Evolutionary conservation across 2,329 filamentous ascomycete genomes (phyloP).

Genomic region (Colletotrichum gloeosporioides): DNA sequence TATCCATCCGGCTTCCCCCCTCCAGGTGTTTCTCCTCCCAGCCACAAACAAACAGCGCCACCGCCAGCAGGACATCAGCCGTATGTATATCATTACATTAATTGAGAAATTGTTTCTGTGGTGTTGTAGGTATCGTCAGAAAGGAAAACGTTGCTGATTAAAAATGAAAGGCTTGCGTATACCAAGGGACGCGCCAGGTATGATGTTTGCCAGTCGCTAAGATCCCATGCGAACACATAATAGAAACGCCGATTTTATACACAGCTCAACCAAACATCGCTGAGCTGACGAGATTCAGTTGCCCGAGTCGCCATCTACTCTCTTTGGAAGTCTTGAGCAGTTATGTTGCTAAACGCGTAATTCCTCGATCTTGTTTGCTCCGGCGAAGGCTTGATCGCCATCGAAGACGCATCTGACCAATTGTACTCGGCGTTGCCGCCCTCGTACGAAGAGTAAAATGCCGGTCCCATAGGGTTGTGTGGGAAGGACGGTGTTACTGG

Average conservation of each 20-base stretch:
- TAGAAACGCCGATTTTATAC: not conserved
- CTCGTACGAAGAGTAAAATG: conserved; percentile 41
- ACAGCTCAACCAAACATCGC: not conserved
- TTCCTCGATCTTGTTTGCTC: conserved; percentile 30
- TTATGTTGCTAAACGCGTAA: conserved; percentile 42
- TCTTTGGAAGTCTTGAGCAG: conserved; percentile 26
- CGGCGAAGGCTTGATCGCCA: conserved; percentile 37
- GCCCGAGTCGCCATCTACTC: not conserved
- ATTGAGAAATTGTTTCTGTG: conserved; percentile 10
- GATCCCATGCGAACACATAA: not conserved
- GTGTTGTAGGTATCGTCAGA: conserved; percentile 15
- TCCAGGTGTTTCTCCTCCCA: not conserved
- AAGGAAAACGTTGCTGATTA: conserved; percentile 1
- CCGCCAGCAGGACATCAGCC: conserved; percentile 16
- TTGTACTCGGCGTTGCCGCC: conserved; percentile 53
- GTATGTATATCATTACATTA: conserved; percentile 24
- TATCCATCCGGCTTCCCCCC: conserved; percentile 3
- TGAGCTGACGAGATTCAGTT: not conserved
- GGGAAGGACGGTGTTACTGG: conserved; percentile 54
- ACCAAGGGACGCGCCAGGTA: not conserved
- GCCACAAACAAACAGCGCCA: conserved; percentile 20
- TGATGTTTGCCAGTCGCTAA: conserved; percentile 3
- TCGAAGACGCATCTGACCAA: conserved; percentile 50
- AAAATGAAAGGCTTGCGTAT: not conserved
- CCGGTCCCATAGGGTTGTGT: conserved; percentile 44